Evolutionary conservation across 176 grass and related monocot genomes (phyloP).

Genomic region (Eleusine coracana): DNA sequence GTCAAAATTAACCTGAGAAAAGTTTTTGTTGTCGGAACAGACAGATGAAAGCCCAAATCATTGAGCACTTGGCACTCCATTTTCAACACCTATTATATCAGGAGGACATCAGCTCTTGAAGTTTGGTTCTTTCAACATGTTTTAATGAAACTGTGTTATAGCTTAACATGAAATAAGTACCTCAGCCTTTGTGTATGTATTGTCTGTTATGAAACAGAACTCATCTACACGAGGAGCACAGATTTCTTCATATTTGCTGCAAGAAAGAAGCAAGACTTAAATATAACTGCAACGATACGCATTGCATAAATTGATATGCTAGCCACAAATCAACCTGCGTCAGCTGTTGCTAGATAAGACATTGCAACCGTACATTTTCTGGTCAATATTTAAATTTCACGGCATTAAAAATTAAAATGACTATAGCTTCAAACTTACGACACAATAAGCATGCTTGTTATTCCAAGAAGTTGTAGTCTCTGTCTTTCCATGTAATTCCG

Average conservation of each 20-base stretch:
- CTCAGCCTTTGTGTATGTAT: constrained; percentile 70
- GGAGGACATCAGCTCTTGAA: constrained; percentile 17
- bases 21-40: constrained; percentile 74
- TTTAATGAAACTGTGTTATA: neutral
- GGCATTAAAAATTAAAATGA: neutral
- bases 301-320: neutral
- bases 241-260: constrained; percentile 88
- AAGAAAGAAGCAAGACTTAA: neutral
- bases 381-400: neutral
- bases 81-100: constrained; percentile 60
- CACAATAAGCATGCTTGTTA: constrained; percentile 80
- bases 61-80: constrained; percentile 69
- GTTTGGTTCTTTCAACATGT: neutral
- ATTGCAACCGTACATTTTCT: neutral
- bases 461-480: constrained; percentile 66
- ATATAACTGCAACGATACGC: neutral
- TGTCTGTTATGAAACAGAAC: constrained; percentile 85
- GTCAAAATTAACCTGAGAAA: constrained; percentile 64
- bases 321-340: neutral
- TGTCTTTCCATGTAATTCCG: constrained; percentile 69
- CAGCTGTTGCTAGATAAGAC: neutral
- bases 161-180: constrained; percentile 39
- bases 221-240: constrained; percentile 74
- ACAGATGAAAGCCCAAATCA: constrained; percentile 60
- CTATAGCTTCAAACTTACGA: constrained; percentile 56